Evolutionary conservation across 495 filamentous ascomycete genomes (phyloP).

Genomic region (Pyrenula aspistea): DNA sequence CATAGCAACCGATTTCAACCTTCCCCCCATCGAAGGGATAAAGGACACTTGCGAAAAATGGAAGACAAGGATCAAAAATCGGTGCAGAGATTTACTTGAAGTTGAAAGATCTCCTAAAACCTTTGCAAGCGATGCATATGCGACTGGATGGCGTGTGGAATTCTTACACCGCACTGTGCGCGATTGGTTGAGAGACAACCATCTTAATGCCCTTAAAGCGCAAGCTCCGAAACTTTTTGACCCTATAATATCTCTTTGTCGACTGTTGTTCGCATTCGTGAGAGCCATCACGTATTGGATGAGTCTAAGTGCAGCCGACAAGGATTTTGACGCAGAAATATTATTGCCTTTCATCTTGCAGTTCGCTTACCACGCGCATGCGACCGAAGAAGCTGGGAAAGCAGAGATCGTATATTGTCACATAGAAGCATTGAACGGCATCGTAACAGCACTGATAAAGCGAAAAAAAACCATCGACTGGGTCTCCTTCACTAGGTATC

Average conservation of each 20-base stretch:
- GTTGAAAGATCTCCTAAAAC: background rate
- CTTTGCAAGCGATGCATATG: background rate
- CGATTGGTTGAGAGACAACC: background rate
- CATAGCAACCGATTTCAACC: background rate
- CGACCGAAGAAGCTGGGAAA: too few relatives aligned
- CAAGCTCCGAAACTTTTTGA: background rate
- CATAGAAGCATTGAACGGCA: too few relatives aligned
- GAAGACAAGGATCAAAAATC: constrained; percentile 1
- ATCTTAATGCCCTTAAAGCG: background rate
- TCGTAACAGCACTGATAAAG: too few relatives aligned
- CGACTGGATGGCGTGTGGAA: background rate
- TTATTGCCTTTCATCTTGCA: too few relatives aligned
- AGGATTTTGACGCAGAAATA: too few relatives aligned
- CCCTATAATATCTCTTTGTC: background rate
- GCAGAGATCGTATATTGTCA: too few relatives aligned
- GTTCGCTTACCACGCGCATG: too few relatives aligned
- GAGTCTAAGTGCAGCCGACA: too few relatives aligned
- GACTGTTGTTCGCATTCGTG: too few relatives aligned
- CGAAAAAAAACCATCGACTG: too few relatives aligned
- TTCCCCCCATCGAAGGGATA: background rate
- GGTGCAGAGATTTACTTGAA: constrained; percentile 4
- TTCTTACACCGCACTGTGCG: background rate
- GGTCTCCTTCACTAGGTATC: too few relatives aligned
- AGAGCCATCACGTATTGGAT: too few relatives aligned
- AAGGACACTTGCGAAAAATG: background rate